Evolutionary conservation across 371 early-diverging fungal genomes (phyloP), one percentile per base, ranked within the genome.

Genomic region (Dichotomocladium elegans): DNA sequence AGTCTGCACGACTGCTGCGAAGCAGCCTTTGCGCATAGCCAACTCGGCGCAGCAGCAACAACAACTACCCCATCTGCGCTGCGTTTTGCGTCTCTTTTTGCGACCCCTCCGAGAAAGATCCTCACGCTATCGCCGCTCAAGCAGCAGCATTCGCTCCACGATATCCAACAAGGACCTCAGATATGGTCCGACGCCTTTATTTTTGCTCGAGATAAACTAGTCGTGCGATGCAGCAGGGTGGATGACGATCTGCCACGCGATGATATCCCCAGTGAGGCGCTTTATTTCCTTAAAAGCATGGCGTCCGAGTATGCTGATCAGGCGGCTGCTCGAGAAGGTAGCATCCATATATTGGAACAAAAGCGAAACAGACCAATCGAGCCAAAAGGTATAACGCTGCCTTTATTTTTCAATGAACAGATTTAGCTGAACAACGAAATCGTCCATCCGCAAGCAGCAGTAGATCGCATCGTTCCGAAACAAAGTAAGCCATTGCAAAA

Each of bases 181-280:
- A 47, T 41, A 3, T 74, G 75, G 75, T 53, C 51, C 9, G 48
- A 62, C 44, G 66, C 66, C 2, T 66, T 63, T 44, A 46, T 74
- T 12, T 74, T 74, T 66, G 64, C 66, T 4, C 54, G 66, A 51
- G 71, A 71, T 21, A 74, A 74, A 21, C 22, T 74, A 6, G 71
- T 74, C 11, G 60, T 58, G 22, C 58, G 58, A 19, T 64, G 69
- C 41, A 40, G 31, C 29, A 68, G 62, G 31, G 50, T 46, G 3
- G 35, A 50, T 14, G 40, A 37, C 25, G 25, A 24, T 19, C 15
- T 24, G n/a, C 47, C 52, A 27, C 33, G 55, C 34, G 34, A 48
- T 26, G 47, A 28, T 34, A 53, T 41, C 12, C 53, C 40, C 31
- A 55, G 63, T 15, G 62, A 66, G 24, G 53, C 61, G 29, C 29